Percentiles rank a stretch among this genome's conserved stretches.
Conservation (phyloP, 1,284 basidiomycete genomes). For the Tylopilus sp. region DNA sequence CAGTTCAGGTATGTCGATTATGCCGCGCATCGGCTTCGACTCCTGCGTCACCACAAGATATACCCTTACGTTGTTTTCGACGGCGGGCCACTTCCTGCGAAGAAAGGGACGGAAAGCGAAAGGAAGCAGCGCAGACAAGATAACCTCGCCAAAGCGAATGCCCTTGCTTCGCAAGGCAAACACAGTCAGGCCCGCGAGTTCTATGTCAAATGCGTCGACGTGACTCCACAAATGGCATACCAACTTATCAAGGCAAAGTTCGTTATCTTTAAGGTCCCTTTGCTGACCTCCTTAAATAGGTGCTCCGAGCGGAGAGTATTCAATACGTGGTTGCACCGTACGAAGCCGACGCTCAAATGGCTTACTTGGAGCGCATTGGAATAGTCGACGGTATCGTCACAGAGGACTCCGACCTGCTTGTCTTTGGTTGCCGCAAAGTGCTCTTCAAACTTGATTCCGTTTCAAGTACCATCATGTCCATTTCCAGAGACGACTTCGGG, state of each 20-base stretch:
- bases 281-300: constrained; percentile 45
- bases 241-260: constrained; percentile 88
- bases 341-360: constrained; percentile 97
- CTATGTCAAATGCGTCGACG: constrained; percentile 91
- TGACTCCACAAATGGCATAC: constrained; percentile 96
- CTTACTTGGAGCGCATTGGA: constrained; percentile 83
- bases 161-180: constrained; percentile 74
- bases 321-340: constrained; percentile 95
- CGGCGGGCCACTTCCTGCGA: constrained; percentile 92
- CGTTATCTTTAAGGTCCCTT: background rate
- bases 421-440: constrained; percentile 89
- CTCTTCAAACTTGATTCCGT: constrained; percentile 82
- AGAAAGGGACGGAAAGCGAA: constrained; percentile 84
- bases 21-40: constrained; percentile 87
- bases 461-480: constrained; percentile 72
- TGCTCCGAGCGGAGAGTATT: constrained; percentile 74
- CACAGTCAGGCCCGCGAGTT: constrained; percentile 79
- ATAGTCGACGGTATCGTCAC: constrained; percentile 92
- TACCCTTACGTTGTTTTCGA: constrained; percentile 95
- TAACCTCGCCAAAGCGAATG: constrained; percentile 66
- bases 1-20: constrained; percentile 85
- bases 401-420: constrained; percentile 97
- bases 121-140: constrained; percentile 71
- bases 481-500: constrained; percentile 77
- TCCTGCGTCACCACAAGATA: constrained; percentile 83